Evolutionary conservation across 495 filamentous ascomycete genomes (phyloP).

Genomic region (Aeminium ludgeri): DNA sequence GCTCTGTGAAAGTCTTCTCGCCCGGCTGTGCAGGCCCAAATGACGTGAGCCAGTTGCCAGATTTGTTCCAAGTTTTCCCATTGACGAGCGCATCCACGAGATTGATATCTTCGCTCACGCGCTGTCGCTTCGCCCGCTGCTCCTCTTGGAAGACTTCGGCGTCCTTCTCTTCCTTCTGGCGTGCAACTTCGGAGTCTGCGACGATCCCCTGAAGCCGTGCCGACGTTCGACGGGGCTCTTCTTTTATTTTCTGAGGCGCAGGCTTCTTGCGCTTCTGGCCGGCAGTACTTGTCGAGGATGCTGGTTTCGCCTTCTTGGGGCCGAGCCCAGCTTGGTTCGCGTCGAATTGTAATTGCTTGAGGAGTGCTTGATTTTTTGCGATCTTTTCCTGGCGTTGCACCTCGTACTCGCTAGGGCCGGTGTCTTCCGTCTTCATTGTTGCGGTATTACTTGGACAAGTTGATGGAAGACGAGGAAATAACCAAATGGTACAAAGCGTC

Average conservation of each 20-base stretch:
- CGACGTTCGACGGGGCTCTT: constrained; percentile 43
- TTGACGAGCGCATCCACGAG: constrained; percentile 65
- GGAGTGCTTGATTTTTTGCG: constrained; percentile 52
- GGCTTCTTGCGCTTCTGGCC: constrained; percentile 34
- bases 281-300: constrained; percentile 15
- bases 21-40: constrained; percentile 56
- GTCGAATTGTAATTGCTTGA: constrained; percentile 32
- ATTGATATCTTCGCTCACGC: constrained; percentile 53
- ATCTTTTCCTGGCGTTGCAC: constrained; percentile 54
- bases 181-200: constrained; percentile 55
- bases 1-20: constrained; percentile 61
- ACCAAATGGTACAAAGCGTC: neutral
- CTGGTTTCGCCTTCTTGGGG: constrained; percentile 22
- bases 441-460: neutral
- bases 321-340: constrained; percentile 39
- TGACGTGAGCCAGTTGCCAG: constrained; percentile 36
- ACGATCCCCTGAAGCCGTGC: constrained; percentile 48
- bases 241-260: constrained; percentile 32
- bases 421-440: constrained; percentile 7
- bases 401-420: constrained; percentile 48
- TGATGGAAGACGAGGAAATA: neutral
- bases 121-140: constrained; percentile 50
- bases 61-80: constrained; percentile 43
- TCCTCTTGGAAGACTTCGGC: constrained; percentile 41
- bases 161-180: constrained; percentile 66